Evolutionary conservation across 2,329 filamentous ascomycete genomes (phyloP).

Genomic region (Cyanodermella asteris): DNA sequence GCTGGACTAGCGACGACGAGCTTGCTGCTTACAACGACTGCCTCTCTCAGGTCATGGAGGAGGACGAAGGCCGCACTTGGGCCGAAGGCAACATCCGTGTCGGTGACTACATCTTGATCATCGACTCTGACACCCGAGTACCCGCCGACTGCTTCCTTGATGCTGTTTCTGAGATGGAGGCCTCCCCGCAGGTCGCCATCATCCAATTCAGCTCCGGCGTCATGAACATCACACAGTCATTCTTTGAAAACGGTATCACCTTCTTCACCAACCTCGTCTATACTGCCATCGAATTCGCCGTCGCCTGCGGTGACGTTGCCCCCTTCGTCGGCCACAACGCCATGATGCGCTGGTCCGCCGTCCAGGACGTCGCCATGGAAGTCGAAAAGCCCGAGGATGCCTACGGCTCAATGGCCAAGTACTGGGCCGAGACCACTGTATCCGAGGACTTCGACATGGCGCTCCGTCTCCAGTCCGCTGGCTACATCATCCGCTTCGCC

Average conservation of each 20-base stretch:
- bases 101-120: constrained; percentile 52
- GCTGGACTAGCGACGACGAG: constrained; percentile 16
- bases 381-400: constrained; percentile 36
- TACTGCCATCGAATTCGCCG: constrained; percentile 47
- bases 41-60: constrained; percentile 28
- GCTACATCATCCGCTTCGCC: constrained; percentile 46
- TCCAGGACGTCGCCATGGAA: constrained; percentile 34
- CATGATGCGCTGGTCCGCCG: constrained; percentile 45
- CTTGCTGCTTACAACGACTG: constrained; percentile 26
- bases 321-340: constrained; percentile 64
- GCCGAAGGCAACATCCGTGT: constrained; percentile 72
- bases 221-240: constrained; percentile 50
- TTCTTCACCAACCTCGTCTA: constrained; percentile 64
- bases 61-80: constrained; percentile 32
- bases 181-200: constrained; percentile 47
- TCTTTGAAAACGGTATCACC: constrained; percentile 54
- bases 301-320: constrained; percentile 48
- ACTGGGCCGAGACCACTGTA: constrained; percentile 55
- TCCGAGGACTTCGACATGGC: constrained; percentile 63
- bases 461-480: constrained; percentile 45
- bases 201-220: constrained; percentile 51
- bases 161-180: constrained; percentile 50
- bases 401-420: too few relatives aligned
- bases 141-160: constrained; percentile 45
- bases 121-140: constrained; percentile 48